These are phyloP conservation scores for Aspergillus udagawae DNA, from an alignment of 2,329 filamentous ascomycete genomes.

Conservation along the genomic window DNA sequence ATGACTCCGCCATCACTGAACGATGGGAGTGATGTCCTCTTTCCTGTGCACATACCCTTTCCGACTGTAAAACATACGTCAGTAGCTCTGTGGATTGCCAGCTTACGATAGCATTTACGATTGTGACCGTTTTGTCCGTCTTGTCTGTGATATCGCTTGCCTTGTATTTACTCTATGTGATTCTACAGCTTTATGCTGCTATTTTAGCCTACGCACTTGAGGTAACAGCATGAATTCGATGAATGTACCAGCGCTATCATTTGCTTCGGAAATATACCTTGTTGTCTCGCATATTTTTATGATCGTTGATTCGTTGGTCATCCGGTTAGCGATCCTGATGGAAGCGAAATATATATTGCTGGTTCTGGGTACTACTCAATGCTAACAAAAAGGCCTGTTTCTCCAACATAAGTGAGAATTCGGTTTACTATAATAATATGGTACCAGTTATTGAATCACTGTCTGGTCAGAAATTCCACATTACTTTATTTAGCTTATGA, in stretches of 20 bases:
- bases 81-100: background rate
- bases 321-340: background rate
- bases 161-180: background rate
- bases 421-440: background rate
- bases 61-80: slow-evolving; percentile 7
- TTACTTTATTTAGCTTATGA: background rate
- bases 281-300: background rate
- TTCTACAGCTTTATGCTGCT: background rate
- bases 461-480: background rate
- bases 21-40: background rate
- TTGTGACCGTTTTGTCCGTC: background rate
- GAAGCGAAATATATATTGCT: background rate
- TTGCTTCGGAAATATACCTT: background rate
- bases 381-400: too few relatives aligned
- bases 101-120: background rate
- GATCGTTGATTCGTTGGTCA: background rate
- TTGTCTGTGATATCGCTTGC: background rate
- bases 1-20: background rate
- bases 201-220: background rate
- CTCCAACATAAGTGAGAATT: background rate
- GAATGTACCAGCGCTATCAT: background rate
- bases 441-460: background rate
- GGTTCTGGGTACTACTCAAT: background rate
- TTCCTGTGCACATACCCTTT: background rate
- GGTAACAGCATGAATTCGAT: background rate